These are phyloP conservation scores for Grosmannia huntii DNA, from an alignment of 2,329 filamentous ascomycete genomes.

Conservation along the genomic window DNA sequence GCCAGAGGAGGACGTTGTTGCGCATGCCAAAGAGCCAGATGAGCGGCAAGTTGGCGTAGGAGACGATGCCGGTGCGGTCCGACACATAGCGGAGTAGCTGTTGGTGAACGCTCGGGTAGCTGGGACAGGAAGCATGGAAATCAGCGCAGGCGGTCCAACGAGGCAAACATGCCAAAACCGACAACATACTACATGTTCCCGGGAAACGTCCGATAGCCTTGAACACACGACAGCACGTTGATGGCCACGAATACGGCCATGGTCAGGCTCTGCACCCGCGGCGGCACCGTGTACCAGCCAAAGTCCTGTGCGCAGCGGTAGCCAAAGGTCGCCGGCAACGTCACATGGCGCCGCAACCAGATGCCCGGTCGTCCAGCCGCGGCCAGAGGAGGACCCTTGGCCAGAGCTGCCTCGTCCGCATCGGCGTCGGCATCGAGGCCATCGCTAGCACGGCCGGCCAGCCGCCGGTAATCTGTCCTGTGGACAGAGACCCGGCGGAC, in stretches of 20 bases:
- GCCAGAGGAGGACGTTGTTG: constrained; percentile 53
- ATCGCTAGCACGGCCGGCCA: background rate
- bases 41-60: constrained; percentile 9
- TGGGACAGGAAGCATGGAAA: background rate
- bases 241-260: constrained; percentile 7
- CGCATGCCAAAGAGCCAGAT: constrained; percentile 44
- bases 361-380: background rate
- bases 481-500: background rate
- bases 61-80: constrained; percentile 12
- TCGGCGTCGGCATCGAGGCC: background rate
- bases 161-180: background rate
- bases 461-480: background rate
- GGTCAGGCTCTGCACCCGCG: constrained; percentile 11
- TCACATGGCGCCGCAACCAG: constrained; percentile 7
- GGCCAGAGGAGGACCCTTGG: background rate
- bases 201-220: constrained; percentile 10
- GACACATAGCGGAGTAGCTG: constrained; percentile 12
- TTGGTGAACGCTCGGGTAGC: constrained; percentile 3
- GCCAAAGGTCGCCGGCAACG: constrained; percentile 25
- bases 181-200: constrained; percentile 11
- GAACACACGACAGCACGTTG: constrained; percentile 7
- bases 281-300: constrained; percentile 19
- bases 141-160: background rate
- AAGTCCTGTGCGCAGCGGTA: constrained; percentile 28
- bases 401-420: background rate